These are phyloP conservation scores for Komagataella ulmi DNA, from an alignment of 805 yeast genomes.

Conservation along the genomic window DNA sequence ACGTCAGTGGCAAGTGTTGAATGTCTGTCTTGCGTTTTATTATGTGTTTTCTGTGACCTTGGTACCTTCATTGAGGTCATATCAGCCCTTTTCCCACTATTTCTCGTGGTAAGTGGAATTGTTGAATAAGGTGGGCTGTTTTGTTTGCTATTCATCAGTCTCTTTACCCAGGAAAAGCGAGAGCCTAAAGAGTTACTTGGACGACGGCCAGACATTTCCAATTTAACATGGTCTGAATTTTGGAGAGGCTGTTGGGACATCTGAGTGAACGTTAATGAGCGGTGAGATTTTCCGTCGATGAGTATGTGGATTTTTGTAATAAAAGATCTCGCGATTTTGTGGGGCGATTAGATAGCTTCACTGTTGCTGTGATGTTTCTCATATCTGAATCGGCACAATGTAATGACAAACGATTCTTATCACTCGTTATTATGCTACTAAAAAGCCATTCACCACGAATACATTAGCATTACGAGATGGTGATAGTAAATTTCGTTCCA, in stretches of 20 bases:
- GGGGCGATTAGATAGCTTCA: neutral
- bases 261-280: neutral
- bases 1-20: neutral
- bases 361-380: no score
- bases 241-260: neutral
- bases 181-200: neutral
- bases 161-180: slow-evolving; percentile 21
- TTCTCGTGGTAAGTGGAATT: neutral
- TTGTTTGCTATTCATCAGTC: slow-evolving; percentile 15
- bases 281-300: neutral
- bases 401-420: no score
- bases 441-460: no score
- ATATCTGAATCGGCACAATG: no score
- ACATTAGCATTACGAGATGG: no score
- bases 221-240: neutral
- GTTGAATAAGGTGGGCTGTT: neutral
- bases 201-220: neutral
- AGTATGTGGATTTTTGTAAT: neutral
- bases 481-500: no score
- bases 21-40: slow-evolving; percentile 2
- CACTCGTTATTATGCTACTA: no score
- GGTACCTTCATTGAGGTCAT: neutral
- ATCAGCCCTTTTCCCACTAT: neutral
- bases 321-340: neutral
- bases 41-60: neutral